These are phyloP conservation scores for Phytophthora idaei DNA, from an alignment of 352 stramenopile species.

Conservation along the genomic window DNA sequence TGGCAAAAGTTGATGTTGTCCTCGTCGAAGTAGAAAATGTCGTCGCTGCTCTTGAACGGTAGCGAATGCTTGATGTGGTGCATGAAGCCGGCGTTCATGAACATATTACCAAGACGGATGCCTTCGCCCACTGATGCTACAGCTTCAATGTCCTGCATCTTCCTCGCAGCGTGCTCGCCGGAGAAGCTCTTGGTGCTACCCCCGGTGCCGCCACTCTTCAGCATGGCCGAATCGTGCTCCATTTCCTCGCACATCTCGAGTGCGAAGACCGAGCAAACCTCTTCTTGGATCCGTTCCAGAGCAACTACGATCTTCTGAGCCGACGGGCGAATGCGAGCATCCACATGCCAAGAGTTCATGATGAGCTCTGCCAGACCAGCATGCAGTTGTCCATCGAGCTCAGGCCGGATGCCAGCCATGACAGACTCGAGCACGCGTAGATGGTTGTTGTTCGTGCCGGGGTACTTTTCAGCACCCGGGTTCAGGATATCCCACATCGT, in stretches of 20 bases:
- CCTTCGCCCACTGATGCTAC: conserved; percentile 46
- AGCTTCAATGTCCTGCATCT: conserved; percentile 52
- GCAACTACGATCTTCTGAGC: conserved; percentile 48
- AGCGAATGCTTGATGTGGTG: conserved; percentile 60
- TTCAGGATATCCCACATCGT: conserved; percentile 79
- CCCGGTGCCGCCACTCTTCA: conserved; percentile 25
- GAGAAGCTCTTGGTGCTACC: conserved; percentile 36
- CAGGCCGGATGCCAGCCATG: conserved; percentile 43
- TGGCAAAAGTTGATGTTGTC: conserved; percentile 42
- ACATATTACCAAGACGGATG: conserved; percentile 55
- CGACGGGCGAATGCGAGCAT: conserved; percentile 43
- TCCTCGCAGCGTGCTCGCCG: conserved; percentile 28
- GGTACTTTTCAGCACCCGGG: conserved; percentile 55
- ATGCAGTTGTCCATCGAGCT: conserved; percentile 41
- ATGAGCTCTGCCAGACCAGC: conserved; percentile 43
- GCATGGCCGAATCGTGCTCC: conserved; percentile 27
- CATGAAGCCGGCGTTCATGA: conserved; percentile 63
- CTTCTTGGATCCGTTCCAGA: conserved; percentile 56
- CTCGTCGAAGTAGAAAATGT: conserved; percentile 60
- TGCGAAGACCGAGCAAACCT: conserved; percentile 45
- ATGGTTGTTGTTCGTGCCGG: conserved; percentile 52
- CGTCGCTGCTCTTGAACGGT: conserved; percentile 41
- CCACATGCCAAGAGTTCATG: conserved; percentile 45
- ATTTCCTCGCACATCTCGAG: conserved; percentile 43
- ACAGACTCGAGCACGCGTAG: conserved; percentile 57